Evolutionary conservation across 163 green algal genomes (phyloP).

Genomic region (Chlorella variabilis): DNA sequence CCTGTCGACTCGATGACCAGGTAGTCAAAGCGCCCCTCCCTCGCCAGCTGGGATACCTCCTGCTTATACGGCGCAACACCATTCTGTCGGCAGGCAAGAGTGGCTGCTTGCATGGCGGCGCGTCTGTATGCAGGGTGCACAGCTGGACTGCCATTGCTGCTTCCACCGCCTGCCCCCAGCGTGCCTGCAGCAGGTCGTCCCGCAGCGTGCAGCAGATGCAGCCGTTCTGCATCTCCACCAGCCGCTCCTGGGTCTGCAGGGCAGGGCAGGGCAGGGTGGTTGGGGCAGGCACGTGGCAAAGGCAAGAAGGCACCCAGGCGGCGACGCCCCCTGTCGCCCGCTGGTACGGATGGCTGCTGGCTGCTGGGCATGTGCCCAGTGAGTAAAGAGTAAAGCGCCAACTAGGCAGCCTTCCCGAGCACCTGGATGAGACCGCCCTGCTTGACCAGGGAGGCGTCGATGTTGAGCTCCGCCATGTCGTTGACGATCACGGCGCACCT

Average conservation of each 20-base stretch:
- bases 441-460: slow-evolving; percentile 82
- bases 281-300: not conserved
- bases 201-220: slow-evolving; percentile 90
- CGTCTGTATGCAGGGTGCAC: not conserved
- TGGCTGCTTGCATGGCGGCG: not conserved
- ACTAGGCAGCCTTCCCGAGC: too few species aligned
- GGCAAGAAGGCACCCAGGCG: too few species aligned
- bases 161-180: not conserved
- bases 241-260: slow-evolving; percentile 59
- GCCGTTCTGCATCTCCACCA: slow-evolving; percentile 87
- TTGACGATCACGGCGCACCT: slow-evolving; percentile 87
- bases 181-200: slow-evolving; percentile 61
- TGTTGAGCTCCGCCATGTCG: slow-evolving; percentile 94
- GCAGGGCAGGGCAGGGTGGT: not conserved
- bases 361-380: too few species aligned
- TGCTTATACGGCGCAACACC: not conserved
- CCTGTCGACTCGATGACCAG: slow-evolving; percentile 88
- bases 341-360: too few species aligned
- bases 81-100: too few species aligned
- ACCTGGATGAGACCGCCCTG: slow-evolving; percentile 49
- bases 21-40: slow-evolving; percentile 72
- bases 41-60: slow-evolving; percentile 65
- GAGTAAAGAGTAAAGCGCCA: too few species aligned
- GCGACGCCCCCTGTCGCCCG: too few species aligned
- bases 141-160: not conserved